Conservation (phyloP, 805 yeast genomes). For the Wickerhamomyces xylosicus region DNA sequence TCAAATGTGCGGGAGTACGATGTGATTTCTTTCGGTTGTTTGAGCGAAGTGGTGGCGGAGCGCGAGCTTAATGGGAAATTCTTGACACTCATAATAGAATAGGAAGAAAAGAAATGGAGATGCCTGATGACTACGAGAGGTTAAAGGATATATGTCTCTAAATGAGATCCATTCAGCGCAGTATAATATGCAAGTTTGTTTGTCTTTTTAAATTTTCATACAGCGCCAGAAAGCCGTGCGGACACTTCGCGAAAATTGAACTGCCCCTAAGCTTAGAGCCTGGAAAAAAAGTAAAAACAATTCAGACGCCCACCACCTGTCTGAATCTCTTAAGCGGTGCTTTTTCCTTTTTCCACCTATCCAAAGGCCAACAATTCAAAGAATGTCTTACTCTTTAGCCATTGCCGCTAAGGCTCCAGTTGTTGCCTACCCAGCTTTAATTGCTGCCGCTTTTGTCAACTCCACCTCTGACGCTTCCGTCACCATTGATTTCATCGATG, state of each 20-base stretch:
- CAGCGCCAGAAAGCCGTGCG: too few species aligned
- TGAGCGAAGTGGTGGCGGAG: slow-evolving; percentile 56
- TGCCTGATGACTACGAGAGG: too few species aligned
- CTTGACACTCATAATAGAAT: slow-evolving; percentile 5
- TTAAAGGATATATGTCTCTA: too few species aligned
- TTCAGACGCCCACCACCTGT: too few species aligned
- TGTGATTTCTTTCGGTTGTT: slow-evolving; percentile 80
- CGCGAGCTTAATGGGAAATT: slow-evolving; percentile 20
- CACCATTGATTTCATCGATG: slow-evolving; percentile 60
- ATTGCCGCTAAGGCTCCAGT: slow-evolving; percentile 82
- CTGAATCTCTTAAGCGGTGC: too few species aligned
- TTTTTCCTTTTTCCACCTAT: background rate
- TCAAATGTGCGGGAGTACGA: slow-evolving; percentile 53
- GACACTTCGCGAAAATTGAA: too few species aligned
- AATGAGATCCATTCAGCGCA: too few species aligned
- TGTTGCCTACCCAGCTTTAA: slow-evolving; percentile 68
- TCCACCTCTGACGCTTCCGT: slow-evolving; percentile 38
- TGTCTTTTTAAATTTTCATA: too few species aligned
- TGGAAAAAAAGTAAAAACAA: too few species aligned
- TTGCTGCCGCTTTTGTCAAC: slow-evolving; percentile 72
- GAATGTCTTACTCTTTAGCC: slow-evolving; percentile 35
- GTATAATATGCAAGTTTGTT: too few species aligned
- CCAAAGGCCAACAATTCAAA: background rate
- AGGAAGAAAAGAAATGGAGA: too few species aligned
- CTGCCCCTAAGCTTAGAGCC: too few species aligned